Conservation (phyloP, 1,139 yeast genomes). For the Nadsonia commutata region DNA sequence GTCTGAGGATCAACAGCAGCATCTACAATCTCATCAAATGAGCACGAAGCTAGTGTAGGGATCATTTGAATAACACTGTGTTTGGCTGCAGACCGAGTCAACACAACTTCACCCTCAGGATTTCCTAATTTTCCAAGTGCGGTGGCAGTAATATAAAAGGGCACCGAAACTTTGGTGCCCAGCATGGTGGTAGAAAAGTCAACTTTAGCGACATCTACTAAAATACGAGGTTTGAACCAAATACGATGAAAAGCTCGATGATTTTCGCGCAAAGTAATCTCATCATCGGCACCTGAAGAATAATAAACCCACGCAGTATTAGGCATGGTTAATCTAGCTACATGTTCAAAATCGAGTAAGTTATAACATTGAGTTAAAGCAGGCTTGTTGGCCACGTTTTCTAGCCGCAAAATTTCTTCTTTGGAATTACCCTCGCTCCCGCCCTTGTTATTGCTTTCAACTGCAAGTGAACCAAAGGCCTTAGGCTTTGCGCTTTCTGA, state of each 20-base stretch:
- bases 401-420: slow-evolving; percentile 21
- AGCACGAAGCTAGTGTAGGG: slow-evolving; percentile 39
- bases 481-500: slow-evolving; percentile 9
- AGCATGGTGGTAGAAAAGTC: slow-evolving; percentile 40
- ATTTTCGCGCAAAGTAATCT: slow-evolving; percentile 75
- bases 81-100: slow-evolving; percentile 35
- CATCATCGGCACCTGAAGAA: slow-evolving; percentile 87
- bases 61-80: slow-evolving; percentile 41
- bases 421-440: slow-evolving; percentile 16
- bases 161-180: slow-evolving; percentile 32
- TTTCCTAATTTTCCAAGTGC: slow-evolving; percentile 44
- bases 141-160: slow-evolving; percentile 45
- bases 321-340: slow-evolving; percentile 65
- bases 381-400: slow-evolving; percentile 37
- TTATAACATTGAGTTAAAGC: slow-evolving; percentile 55
- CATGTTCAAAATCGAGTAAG: slow-evolving; percentile 65
- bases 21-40: slow-evolving; percentile 41
- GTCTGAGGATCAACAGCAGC: slow-evolving; percentile 37
- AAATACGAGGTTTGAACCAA: slow-evolving; percentile 67
- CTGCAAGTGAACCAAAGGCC: neutral
- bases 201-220: slow-evolving; percentile 53
- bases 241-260: slow-evolving; percentile 77
- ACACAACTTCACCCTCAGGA: slow-evolving; percentile 38
- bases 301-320: slow-evolving; percentile 85
- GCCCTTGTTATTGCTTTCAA: slow-evolving; percentile 7